Conservation (phyloP, 495 filamentous ascomycete genomes). For the Articulospora tetracladia region DNA sequence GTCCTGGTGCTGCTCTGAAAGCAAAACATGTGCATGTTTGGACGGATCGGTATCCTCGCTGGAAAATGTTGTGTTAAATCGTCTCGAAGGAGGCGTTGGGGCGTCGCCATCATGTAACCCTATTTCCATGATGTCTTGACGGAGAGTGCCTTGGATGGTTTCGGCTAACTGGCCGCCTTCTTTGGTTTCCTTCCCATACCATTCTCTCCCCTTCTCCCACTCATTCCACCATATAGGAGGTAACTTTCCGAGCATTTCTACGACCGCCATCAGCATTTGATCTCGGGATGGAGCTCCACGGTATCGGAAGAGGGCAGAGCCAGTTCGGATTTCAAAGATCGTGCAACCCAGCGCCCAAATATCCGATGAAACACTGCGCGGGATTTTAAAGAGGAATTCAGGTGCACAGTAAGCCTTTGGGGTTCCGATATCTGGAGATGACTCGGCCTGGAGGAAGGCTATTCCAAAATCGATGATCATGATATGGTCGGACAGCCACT, state of each 20-base stretch:
- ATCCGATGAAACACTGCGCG: background rate
- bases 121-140: constrained; percentile 14
- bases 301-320: constrained; percentile 2
- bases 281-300: constrained; percentile 7
- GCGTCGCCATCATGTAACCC: constrained; percentile 9
- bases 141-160: background rate
- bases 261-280: constrained; percentile 5
- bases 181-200: constrained; percentile 7
- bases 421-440: constrained; percentile 3
- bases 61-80: background rate
- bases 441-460: background rate
- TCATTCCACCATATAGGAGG: constrained; percentile 4
- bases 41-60: background rate
- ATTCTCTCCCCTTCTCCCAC: constrained; percentile 12
- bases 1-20: background rate
- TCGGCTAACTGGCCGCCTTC: background rate
- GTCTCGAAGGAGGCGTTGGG: background rate
- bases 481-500: constrained; percentile 11
- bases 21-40: background rate
- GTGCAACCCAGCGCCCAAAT: constrained; percentile 7
- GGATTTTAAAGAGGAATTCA: background rate
- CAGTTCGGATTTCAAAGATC: constrained; percentile 3
- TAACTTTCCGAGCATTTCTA: constrained; percentile 1
- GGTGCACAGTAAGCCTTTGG: constrained; percentile 4
- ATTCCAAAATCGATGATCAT: constrained; percentile 13